A percentile compares a stretch with the other conserved stretches of the same genome.
Conservation (phyloP, 495 filamentous ascomycete species). For the Penicillium roqueforti region DNA sequence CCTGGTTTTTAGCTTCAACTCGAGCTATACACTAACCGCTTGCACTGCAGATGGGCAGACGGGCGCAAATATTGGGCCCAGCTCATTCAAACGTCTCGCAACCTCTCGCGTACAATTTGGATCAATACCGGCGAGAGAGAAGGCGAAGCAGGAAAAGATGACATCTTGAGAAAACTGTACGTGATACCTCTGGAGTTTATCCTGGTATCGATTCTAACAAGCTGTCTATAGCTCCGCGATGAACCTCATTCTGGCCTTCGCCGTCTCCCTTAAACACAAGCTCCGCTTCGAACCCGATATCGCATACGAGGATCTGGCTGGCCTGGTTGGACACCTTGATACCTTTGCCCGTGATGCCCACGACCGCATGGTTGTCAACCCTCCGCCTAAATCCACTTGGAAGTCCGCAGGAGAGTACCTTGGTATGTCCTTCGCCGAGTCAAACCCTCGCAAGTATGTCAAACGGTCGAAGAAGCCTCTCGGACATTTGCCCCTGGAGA, state of each 20-base stretch:
- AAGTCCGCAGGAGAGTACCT: conserved; percentile 64
- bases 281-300: conserved; percentile 86
- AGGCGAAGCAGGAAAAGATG: conserved; percentile 58
- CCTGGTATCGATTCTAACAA: conserved; percentile 7
- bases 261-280: conserved; percentile 73
- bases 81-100: conserved; percentile 66
- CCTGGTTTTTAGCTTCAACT: not conserved
- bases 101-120: conserved; percentile 76
- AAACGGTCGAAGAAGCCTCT: conserved; percentile 61
- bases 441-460: conserved; percentile 68
- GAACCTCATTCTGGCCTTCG: conserved; percentile 77
- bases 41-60: conserved; percentile 54
- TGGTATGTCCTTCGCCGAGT: conserved; percentile 63
- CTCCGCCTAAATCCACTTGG: conserved; percentile 49
- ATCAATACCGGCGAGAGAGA: conserved; percentile 64
- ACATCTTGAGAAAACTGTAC: conserved; percentile 67
- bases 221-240: conserved; percentile 56
- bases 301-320: conserved; percentile 63
- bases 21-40: conserved; percentile 1
- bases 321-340: conserved; percentile 34
- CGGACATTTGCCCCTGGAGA: conserved; percentile 74
- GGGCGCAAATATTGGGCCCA: conserved; percentile 75
- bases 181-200: not conserved
- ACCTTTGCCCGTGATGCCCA: conserved; percentile 67
- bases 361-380: conserved; percentile 39